Base-by-base conservation (phyloP, 768 basidiomycete genomes). In the Termitomyces sp. region DNA sequence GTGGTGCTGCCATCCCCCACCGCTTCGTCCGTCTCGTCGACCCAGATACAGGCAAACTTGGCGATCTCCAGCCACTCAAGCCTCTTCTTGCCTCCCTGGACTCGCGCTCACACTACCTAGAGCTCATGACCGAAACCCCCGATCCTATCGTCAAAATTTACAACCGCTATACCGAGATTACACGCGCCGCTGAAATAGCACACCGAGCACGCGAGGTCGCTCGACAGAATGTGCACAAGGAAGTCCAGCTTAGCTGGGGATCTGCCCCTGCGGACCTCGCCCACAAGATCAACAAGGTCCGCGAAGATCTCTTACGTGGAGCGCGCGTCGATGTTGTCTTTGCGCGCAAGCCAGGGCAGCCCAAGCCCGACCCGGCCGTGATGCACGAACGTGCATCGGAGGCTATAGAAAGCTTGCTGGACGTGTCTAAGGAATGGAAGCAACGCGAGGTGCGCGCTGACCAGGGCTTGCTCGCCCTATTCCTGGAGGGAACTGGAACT, bases 221-320 rank as follows among this genome's bases (percentile, higher is more conserved):
- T 40, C 61, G 70, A 45, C 67, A 72, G 52, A 68, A 76, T 57
- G 58, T 68, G 22, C 67, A 73, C 54, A 92, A 91, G 74, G 86
- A 90, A 73, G 74, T 91, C 5, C 87, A 89, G 71, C 66, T 93
- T 46, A 83, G 85, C 13, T 93, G 90, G 88, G 77, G 75, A 2
- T 80, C 85, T 13, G 82, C 74, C 7, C 61, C 68, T 32, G 81
- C 77, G 7, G 92, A 94, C 64, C 64, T 86, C 20, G 76, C 75
- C 37, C 87, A 87, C 69, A 93, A 91, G 69, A 58, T 93, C 34
- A 75, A 73, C 53, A 86, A 85, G 68, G 80, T 79, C 22, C 69
- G 75, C 51, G 74, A 78, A 52, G 81, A 87, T 39, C 70, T 94
- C 55, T 81, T 80, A 63, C 83, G 83, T 61, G 88, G 88, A 0